Evolutionary conservation across 306 rosid genomes (phyloP).

Genomic region (Prunus salicina): DNA sequence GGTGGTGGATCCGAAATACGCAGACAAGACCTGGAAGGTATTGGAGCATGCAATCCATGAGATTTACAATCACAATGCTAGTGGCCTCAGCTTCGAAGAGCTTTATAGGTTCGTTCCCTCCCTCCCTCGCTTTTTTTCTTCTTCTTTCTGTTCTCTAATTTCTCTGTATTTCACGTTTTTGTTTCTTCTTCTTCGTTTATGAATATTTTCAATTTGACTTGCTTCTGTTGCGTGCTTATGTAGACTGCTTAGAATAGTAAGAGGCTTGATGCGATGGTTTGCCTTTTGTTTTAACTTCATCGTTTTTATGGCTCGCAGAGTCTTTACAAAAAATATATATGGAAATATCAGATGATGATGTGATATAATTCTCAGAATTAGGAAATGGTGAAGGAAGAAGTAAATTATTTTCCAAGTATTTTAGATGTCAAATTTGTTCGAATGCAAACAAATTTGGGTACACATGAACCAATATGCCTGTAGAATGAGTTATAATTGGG

Average conservation of each 20-base stretch:
- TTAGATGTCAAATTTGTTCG: not conserved
- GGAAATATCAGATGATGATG: not conserved
- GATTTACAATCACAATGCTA: constrained; percentile 93
- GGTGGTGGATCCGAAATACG: constrained; percentile 92
- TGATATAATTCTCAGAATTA: not conserved
- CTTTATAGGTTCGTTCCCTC: constrained; percentile 67
- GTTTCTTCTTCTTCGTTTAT: not conserved
- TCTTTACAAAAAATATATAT: too few relatives aligned
- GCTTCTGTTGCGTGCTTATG: not conserved
- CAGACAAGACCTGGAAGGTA: constrained; percentile 92
- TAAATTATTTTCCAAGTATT: not conserved
- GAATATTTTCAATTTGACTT: not conserved
- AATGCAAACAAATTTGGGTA: constrained; percentile 2
- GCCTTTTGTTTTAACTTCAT: not conserved
- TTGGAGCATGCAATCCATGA: constrained; percentile 82
- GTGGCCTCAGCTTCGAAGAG: constrained; percentile 96
- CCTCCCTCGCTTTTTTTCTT: not conserved
- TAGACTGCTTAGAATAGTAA: not conserved
- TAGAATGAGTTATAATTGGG: not conserved
- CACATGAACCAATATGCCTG: not conserved
- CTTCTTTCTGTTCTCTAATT: not conserved
- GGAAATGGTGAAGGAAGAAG: not conserved
- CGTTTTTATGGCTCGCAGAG: not conserved
- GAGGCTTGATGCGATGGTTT: not conserved
- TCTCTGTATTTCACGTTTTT: not conserved